phyloP scores from a whole-genome alignment of 2,329 filamentous ascomycete genomes.

The Fusarium tricinctum region DNA sequence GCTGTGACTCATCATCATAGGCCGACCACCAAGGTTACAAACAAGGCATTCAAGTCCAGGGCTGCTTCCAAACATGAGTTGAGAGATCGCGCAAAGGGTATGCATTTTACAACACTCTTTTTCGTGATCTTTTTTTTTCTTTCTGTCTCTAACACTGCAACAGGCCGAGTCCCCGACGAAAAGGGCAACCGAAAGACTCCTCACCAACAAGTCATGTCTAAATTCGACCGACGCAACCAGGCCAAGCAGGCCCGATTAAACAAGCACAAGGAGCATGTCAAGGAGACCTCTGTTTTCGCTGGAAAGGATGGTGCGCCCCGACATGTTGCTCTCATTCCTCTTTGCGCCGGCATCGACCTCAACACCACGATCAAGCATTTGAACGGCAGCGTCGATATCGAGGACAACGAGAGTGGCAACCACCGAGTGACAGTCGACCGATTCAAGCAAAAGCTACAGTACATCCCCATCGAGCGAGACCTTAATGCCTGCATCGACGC shows the following conservation, averaged over 20 bases:
- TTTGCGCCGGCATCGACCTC: slow-evolving; percentile 80
- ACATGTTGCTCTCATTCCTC: slow-evolving; percentile 87
- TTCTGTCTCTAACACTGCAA: background rate
- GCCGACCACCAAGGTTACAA: slow-evolving; percentile 87
- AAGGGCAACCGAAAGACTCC: slow-evolving; percentile 85
- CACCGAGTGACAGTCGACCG: slow-evolving; percentile 82
- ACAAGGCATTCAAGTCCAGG: slow-evolving; percentile 94
- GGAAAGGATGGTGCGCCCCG: slow-evolving; percentile 89
- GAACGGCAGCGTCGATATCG: slow-evolving; percentile 84
- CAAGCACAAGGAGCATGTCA: slow-evolving; percentile 86
- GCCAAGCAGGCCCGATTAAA: slow-evolving; percentile 88
- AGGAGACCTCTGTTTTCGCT: slow-evolving; percentile 84
- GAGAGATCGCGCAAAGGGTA: slow-evolving; percentile 88
- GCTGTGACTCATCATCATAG: slow-evolving; percentile 85
- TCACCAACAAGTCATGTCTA: slow-evolving; percentile 97
- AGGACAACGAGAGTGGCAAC: slow-evolving; percentile 71
- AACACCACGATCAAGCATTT: slow-evolving; percentile 76
- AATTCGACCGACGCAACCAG: slow-evolving; percentile 94
- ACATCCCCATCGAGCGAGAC: slow-evolving; percentile 80
- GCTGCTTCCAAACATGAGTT: slow-evolving; percentile 90
- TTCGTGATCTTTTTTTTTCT: background rate
- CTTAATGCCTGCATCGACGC: slow-evolving; percentile 85
- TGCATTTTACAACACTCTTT: slow-evolving; percentile 14
- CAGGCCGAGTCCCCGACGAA: slow-evolving; percentile 84
- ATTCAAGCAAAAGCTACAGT: slow-evolving; percentile 96